Percentiles rank a stretch among this genome's conserved stretches.
Evolutionary conservation across 129 eudicot species (phyloP).

Genomic region (sunflower (Helianthus annuus)): HanXRQr2.0-SUNRISE NC_035444.2:90287141-90287640

Average conservation of each 20-base stretch:
- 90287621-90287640: background rate
- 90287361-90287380: constrained; percentile 31
- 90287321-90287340: constrained; percentile 23
- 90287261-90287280: background rate
- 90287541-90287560: background rate
- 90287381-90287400: constrained; percentile 37
- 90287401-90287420: constrained; percentile 37
- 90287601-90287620: background rate
- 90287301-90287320: constrained; percentile 22
- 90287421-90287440: constrained; percentile 12
- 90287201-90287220: constrained; percentile 47
- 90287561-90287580: background rate
- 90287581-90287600: background rate
- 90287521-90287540: constrained; percentile 5
- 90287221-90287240: background rate
- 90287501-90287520: constrained; percentile 17
- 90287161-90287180: constrained; percentile 86
- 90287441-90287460: background rate
- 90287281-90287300: background rate
- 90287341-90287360: constrained; percentile 33
- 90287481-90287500: constrained; percentile 18
- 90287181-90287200: constrained; percentile 94
- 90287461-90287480: constrained; percentile 30
- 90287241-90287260: background rate
- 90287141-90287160: constrained; percentile 67